Percentiles rank a stretch among this genome's conserved stretches.
These are phyloP conservation scores for Puccinia horiana DNA, from an alignment of 1,284 basidiomycete species.

Conservation along the genomic window DNA sequence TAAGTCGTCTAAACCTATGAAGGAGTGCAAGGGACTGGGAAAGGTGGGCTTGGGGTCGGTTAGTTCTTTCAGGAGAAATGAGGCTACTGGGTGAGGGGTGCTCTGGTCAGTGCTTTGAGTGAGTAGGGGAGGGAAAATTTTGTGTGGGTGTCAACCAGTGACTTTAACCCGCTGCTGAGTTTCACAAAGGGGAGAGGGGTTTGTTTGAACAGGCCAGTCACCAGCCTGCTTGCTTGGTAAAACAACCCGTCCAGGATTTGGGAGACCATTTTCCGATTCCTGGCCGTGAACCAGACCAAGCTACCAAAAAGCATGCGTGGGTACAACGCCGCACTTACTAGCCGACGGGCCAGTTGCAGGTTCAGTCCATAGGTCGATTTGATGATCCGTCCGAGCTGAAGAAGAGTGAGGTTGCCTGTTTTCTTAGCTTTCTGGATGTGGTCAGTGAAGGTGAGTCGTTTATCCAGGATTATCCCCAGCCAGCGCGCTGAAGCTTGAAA, in stretches of 20 bases:
- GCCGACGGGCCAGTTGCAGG: neutral
- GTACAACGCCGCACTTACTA: conserved; percentile 3
- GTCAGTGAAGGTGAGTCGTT: conserved; percentile 54
- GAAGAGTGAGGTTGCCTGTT: neutral
- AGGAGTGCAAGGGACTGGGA: neutral
- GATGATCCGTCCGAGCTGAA: neutral
- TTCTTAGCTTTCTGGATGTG: conserved; percentile 51
- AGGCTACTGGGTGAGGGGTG: neutral
- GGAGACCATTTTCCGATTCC: neutral
- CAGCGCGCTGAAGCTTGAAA: conserved; percentile 52
- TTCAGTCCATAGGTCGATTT: conserved; percentile 20
- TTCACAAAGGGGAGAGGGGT: conserved; percentile 1
- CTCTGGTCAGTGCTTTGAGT: neutral
- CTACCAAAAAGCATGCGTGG: conserved; percentile 14
- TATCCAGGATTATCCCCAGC: conserved; percentile 58
- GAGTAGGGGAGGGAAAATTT: neutral
- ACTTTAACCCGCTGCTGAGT: neutral
- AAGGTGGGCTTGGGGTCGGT: neutral
- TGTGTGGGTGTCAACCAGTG: neutral
- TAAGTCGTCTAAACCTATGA: neutral
- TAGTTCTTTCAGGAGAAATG: neutral
- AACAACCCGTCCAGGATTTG: neutral
- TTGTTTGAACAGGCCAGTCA: neutral
- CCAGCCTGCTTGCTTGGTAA: neutral
- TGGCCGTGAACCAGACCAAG: conserved; percentile 16